Base-by-base conservation (phyloP, 2,329 filamentous ascomycete species). In the Bimuria novae-zelandiae region DNA sequence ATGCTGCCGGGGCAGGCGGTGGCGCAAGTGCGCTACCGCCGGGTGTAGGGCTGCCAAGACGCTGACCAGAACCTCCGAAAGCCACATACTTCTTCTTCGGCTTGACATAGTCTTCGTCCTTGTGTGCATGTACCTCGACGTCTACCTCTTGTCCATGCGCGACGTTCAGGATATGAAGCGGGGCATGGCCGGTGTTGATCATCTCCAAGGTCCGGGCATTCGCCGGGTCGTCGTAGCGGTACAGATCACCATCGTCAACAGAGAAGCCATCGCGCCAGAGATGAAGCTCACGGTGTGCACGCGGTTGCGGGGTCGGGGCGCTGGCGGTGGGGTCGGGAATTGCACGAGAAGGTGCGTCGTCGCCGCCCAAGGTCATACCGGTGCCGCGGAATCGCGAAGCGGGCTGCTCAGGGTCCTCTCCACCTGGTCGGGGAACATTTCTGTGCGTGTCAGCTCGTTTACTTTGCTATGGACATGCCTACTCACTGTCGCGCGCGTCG, bases 251-350 rank as follows among this genome's bases (percentile, higher is more conserved):
- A 65, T 94, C 89, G 54, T 92, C 90, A 55, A 95, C 86, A 59
- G 89, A 93, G 76, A 94, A 93, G 12, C 90, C 90, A 68, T 95
- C 87, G 36, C 83, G 82, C 90, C 90, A 95, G 39, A 94, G 81
- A 66, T 93, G 90, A 48, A 95, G 80, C 10, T 85, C 82, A 45
- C 89, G 86, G 45, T 85, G 84, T 55, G 89, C 84, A 4, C 83
- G 81, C 29, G 81, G 77, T 8, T 73, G 75, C 14, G 70, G 74
- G 48, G 63, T 67, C 7, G 70, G 63, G 41, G 65, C 65, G 53
- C 59, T 69, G 45, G 70, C 71, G 17, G 60, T 73, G 23, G 88
- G 84, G 59, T 89, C 85, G 37, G 86, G 84, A 45, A 94, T 83
- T 21, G 79, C 77, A 54, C 85, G 84, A 62, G 88, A 92, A 52